Evolutionary conservation across 140 eudicot species (phyloP).

Genomic region (Senecio squalidus): DNA sequence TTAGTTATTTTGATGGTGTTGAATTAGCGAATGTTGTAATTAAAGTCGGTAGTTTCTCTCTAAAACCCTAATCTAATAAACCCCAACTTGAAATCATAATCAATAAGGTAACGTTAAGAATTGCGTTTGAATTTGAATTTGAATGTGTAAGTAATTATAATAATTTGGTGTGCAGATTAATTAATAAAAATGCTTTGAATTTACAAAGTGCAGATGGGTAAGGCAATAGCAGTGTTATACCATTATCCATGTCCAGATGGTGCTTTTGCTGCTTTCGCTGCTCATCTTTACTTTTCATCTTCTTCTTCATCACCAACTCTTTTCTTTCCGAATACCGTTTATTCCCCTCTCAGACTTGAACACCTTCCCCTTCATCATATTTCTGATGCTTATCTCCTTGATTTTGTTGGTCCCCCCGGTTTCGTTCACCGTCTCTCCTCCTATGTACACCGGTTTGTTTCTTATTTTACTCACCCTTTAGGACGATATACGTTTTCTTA

Average conservation of each 20-base stretch:
- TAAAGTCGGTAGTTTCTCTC: too few relatives aligned
- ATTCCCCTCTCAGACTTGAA: conserved; percentile 68
- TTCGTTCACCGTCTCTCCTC: conserved; percentile 56
- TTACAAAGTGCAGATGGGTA: conserved; percentile 12
- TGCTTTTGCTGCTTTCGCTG: conserved; percentile 83
- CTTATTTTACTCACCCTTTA: background rate
- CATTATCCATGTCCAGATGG: conserved; percentile 97
- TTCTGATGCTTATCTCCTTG: conserved; percentile 67
- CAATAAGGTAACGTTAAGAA: too few relatives aligned
- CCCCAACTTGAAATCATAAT: too few relatives aligned
- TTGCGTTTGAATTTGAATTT: too few relatives aligned
- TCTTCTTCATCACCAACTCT: conserved; percentile 38
- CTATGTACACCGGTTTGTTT: conserved; percentile 47
- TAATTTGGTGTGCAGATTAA: too few relatives aligned
- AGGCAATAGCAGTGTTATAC: conserved; percentile 69
- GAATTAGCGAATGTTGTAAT: too few relatives aligned
- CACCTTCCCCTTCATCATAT: conserved; percentile 68
- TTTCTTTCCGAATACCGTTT: conserved; percentile 83
- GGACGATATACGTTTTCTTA: background rate
- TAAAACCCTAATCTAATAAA: too few relatives aligned
- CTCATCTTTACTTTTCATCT: conserved; percentile 76
- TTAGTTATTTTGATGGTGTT: too few relatives aligned
- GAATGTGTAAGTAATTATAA: too few relatives aligned
- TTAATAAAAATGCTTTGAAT: too few relatives aligned
- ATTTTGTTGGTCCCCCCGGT: conserved; percentile 89